phyloP scores from a whole-genome alignment of 2,329 filamentous ascomycete genomes.

The Penicillium digitatum region DNA sequence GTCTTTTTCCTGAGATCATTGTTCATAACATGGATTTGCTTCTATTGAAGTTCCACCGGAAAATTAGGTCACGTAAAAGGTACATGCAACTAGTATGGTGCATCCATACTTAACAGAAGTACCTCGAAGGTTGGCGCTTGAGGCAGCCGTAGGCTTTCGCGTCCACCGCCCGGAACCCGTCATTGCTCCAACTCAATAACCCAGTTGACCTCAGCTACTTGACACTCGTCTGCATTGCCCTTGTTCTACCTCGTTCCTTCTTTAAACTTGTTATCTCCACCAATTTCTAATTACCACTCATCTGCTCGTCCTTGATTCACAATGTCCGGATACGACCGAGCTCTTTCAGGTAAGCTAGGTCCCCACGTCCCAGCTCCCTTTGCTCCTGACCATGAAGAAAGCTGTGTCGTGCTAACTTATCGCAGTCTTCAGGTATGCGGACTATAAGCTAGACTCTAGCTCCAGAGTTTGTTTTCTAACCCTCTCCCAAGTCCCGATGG shows the following conservation, averaged over 20 bases:
- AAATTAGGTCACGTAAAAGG: background rate
- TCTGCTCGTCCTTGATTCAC: conserved; percentile 20
- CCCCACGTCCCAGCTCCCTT: conserved; percentile 23
- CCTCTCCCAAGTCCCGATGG: conserved; percentile 75
- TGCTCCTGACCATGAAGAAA: conserved; percentile 29
- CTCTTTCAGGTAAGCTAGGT: conserved; percentile 75
- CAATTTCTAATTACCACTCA: background rate
- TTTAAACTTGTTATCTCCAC: background rate
- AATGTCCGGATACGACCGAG: conserved; percentile 97
- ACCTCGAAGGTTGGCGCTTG: background rate
- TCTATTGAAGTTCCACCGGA: too few species aligned
- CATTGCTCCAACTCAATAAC: conserved; percentile 24
- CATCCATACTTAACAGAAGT: background rate
- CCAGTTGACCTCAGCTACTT: conserved; percentile 14
- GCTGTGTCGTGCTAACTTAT: conserved; percentile 39
- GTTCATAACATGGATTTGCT: background rate
- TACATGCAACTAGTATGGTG: conserved; percentile 4
- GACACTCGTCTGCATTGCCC: conserved; percentile 12
- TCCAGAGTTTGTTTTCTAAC: conserved; percentile 44
- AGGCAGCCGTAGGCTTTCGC: conserved; percentile 26
- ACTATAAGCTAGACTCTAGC: conserved; percentile 11
- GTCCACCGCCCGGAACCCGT: conserved; percentile 27
- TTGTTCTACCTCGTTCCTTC: conserved; percentile 6
- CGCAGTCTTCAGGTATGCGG: conserved; percentile 73
- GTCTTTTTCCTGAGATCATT: background rate